Conservation (phyloP, 192 early-diverging fungal genomes). For the Mortierella claussenii region DNA sequence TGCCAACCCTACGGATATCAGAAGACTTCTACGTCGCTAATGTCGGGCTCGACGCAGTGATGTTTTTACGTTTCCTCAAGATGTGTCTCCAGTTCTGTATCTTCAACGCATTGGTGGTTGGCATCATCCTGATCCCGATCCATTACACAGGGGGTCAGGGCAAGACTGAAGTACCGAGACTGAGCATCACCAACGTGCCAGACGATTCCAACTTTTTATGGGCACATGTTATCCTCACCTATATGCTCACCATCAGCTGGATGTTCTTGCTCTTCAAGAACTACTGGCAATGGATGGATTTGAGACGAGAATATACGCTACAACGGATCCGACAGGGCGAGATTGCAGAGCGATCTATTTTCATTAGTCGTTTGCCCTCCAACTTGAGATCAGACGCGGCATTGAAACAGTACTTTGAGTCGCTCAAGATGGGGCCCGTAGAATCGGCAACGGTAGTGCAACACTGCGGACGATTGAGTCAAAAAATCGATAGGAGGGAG, state of each 20-base stretch:
- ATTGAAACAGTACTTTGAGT: slow-evolving; percentile 62
- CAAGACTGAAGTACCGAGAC: slow-evolving; percentile 18
- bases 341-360: slow-evolving; percentile 60
- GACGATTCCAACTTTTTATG: slow-evolving; percentile 53
- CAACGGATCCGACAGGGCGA: slow-evolving; percentile 50
- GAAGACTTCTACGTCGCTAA: slow-evolving; percentile 65
- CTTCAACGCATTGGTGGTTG: slow-evolving; percentile 54
- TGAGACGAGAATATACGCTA: slow-evolving; percentile 55
- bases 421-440: slow-evolving; percentile 63
- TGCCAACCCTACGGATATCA: slow-evolving; percentile 48
- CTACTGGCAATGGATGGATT: slow-evolving; percentile 64
- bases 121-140: slow-evolving; percentile 60
- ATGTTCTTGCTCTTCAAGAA: slow-evolving; percentile 66
- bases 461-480: slow-evolving; percentile 57
- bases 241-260: slow-evolving; percentile 60
- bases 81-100: slow-evolving; percentile 66
- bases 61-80: slow-evolving; percentile 70
- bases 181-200: slow-evolving; percentile 60
- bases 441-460: slow-evolving; percentile 64
- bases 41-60: slow-evolving; percentile 69
- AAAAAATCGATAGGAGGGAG: slow-evolving; percentile 56
- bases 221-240: slow-evolving; percentile 63
- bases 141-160: slow-evolving; percentile 50
- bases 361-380: slow-evolving; percentile 63
- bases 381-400: slow-evolving; percentile 60